Percentiles rank a stretch among this genome's conserved stretches.
Conservation (phyloP, 305 asterid species). For the Fraxinus floribunda region DNA sequence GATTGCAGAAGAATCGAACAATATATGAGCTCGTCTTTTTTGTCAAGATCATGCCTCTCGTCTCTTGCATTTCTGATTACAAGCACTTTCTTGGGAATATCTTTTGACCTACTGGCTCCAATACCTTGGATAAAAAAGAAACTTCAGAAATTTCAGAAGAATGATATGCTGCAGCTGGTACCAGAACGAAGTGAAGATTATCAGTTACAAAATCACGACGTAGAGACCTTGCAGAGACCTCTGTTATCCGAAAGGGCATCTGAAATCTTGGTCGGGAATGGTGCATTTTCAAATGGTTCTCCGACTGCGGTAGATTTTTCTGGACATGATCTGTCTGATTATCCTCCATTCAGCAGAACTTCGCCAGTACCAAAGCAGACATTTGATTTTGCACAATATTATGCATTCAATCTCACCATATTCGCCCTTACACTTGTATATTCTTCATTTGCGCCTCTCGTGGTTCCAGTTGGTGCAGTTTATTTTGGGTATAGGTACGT, state of each 20-base stretch:
- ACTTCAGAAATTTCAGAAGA: conserved; percentile 76
- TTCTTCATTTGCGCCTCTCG: conserved; percentile 87
- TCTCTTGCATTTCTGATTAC: conserved; percentile 91
- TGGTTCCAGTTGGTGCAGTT: conserved; percentile 88
- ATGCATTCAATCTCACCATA: conserved; percentile 94
- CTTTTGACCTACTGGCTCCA: conserved; percentile 89
- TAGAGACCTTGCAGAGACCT: conserved; percentile 67
- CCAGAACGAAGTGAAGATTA: conserved; percentile 82
- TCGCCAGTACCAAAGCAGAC: conserved; percentile 70
- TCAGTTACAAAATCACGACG: conserved; percentile 61
- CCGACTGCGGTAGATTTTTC: conserved; percentile 49
- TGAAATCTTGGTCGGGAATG: conserved; percentile 42
- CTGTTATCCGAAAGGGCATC: conserved; percentile 59
- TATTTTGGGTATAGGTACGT: conserved; percentile 89
- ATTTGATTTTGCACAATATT: conserved; percentile 95
- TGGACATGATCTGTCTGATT: conserved; percentile 77
- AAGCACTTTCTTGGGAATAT: conserved; percentile 92
- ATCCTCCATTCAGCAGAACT: conserved; percentile 90
- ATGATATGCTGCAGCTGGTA: conserved; percentile 95
- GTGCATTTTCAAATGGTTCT: conserved; percentile 44
- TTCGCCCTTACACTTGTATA: conserved; percentile 90
- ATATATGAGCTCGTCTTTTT: conserved; percentile 74
- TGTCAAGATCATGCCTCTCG: conserved; percentile 89
- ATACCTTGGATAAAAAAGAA: conserved; percentile 94
- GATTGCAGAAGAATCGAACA: conserved; percentile 93